Evolutionary conservation across 2,329 filamentous ascomycete genomes (phyloP).

Genomic region (Paramyrothecium roridum): DNA sequence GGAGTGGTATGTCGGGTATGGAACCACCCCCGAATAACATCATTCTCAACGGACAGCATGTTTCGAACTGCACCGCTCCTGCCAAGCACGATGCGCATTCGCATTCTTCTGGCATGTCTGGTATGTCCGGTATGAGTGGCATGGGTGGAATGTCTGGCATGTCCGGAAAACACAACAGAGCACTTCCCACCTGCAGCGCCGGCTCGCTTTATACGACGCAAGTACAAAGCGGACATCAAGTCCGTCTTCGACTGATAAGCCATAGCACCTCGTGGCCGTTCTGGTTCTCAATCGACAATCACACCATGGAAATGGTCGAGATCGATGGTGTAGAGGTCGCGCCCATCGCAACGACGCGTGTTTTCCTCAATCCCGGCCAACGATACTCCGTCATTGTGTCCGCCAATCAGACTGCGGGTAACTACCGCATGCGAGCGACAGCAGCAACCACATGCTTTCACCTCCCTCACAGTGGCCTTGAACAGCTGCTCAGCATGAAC

Average conservation of each 20-base stretch:
- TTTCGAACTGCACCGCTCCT: slow-evolving; percentile 25
- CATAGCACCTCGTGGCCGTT: slow-evolving; percentile 33
- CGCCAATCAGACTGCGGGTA: slow-evolving; percentile 26
- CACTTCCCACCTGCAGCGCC: slow-evolving; percentile 6
- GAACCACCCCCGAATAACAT: slow-evolving; percentile 37
- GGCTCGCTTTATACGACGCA: slow-evolving; percentile 26
- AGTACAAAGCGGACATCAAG: slow-evolving; percentile 18
- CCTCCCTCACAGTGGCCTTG: background rate
- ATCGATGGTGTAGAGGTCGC: slow-evolving; percentile 49
- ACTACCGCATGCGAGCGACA: slow-evolving; percentile 13
- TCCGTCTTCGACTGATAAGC: slow-evolving; percentile 36
- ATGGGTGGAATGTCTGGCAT: no score
- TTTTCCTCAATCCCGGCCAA: slow-evolving; percentile 47
- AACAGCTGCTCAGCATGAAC: background rate
- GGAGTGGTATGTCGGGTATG: slow-evolving; percentile 30
- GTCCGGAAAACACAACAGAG: background rate
- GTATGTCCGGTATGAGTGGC: no score
- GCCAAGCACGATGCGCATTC: no score
- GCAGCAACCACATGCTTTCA: slow-evolving; percentile 5
- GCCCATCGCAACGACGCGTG: slow-evolving; percentile 33
- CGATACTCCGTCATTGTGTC: slow-evolving; percentile 46
- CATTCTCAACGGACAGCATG: slow-evolving; percentile 34
- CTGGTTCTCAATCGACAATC: slow-evolving; percentile 41
- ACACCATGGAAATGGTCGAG: slow-evolving; percentile 31
- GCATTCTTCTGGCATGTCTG: no score